phyloP scores from a whole-genome alignment of 1,284 basidiomycete species.

The Ceratorhiza oryzae-sativae region DNA sequence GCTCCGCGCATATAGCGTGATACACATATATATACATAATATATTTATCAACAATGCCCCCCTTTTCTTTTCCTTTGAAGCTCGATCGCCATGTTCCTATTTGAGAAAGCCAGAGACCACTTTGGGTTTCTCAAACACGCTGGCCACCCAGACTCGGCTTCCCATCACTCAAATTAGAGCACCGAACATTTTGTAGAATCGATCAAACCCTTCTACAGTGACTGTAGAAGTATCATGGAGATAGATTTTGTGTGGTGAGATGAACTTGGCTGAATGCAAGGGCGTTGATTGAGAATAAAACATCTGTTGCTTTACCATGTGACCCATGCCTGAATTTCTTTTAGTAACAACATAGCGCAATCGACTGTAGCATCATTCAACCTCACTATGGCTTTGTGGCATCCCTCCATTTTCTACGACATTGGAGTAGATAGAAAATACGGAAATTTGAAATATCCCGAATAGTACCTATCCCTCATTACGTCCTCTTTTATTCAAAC shows the following conservation, averaged over 20 bases:
- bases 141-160: background rate
- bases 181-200: background rate
- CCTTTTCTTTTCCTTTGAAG: background rate
- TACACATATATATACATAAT: background rate
- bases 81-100: background rate
- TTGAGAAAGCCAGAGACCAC: background rate
- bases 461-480: background rate
- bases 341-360: background rate
- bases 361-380: background rate
- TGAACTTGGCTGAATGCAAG: no score
- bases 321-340: no score
- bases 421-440: constrained; percentile 7
- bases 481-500: background rate
- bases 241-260: no score
- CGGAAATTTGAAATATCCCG: background rate
- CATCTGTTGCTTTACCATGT: background rate
- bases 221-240: no score
- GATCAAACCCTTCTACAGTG: constrained; percentile 5
- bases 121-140: background rate
- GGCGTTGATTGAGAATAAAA: background rate
- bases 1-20: no score
- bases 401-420: background rate
- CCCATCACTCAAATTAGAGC: background rate
- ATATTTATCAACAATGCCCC: background rate
- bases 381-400: background rate